Conservation (phyloP, 352 stramenopile species). For the Globisporangium alternatum region DNA sequence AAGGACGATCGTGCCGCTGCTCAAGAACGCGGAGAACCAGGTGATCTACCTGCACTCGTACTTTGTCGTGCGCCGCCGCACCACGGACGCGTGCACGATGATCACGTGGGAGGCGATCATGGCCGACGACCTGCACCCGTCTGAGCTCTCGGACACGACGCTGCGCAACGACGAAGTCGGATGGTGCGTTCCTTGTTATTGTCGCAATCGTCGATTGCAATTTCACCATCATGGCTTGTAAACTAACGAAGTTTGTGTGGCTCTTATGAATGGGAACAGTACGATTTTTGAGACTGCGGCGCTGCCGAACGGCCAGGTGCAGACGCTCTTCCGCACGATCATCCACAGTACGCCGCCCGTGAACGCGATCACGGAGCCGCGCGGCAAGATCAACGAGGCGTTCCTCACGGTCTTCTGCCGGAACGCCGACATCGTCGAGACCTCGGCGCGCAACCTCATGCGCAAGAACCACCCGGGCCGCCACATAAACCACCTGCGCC, state of each 20-base stretch:
- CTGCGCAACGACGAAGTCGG: conserved; percentile 79
- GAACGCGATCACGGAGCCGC: conserved; percentile 59
- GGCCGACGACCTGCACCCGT: conserved; percentile 63
- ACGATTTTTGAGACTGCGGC: conserved; percentile 64
- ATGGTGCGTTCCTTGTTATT: conserved; percentile 39
- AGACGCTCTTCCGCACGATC: conserved; percentile 61
- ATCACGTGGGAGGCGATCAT: conserved; percentile 73
- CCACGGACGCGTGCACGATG: conserved; percentile 52
- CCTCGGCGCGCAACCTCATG: conserved; percentile 55
- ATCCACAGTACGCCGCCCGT: conserved; percentile 70
- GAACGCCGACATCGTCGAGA: conserved; percentile 69
- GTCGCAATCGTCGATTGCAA: not conserved
- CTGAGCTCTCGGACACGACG: conserved; percentile 50
- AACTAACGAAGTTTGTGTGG: conserved; percentile 4
- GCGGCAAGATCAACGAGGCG: conserved; percentile 68
- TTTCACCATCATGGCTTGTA: not conserved
- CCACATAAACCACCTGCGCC: not conserved
- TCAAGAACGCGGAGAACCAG: conserved; percentile 57
- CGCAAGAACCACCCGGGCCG: conserved; percentile 48
- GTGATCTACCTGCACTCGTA: conserved; percentile 80
- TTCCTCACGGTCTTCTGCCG: conserved; percentile 80
- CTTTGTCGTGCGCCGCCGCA: conserved; percentile 61
- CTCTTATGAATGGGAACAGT: conserved; percentile 20
- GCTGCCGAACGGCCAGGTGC: conserved; percentile 41
- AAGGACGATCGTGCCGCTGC: conserved; percentile 64